phyloP scores from a whole-genome alignment of 495 filamentous ascomycete genomes.

The Durotheca rogersii region DNA sequence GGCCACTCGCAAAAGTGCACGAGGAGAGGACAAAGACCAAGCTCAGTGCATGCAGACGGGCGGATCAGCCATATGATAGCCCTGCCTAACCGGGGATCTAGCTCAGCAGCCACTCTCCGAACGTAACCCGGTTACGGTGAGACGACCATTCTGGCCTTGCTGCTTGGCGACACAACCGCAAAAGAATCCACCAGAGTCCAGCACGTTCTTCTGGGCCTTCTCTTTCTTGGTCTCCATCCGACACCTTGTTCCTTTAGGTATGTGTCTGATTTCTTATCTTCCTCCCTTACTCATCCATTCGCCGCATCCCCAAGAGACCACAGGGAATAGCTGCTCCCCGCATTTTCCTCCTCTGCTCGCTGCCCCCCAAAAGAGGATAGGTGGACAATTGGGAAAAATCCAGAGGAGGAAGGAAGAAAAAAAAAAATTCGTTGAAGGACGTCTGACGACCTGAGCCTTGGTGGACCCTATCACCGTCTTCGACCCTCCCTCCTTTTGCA shows the following conservation, averaged over 20 bases:
- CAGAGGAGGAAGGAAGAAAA: constrained; percentile 16
- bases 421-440: not conserved
- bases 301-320: constrained; percentile 23
- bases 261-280: constrained; percentile 21
- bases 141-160: constrained; percentile 21
- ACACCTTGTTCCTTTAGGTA: constrained; percentile 7
- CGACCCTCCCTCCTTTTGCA: constrained; percentile 14
- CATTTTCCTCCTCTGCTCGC: constrained; percentile 24
- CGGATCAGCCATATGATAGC: too few species aligned
- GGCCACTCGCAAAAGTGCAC: too few species aligned
- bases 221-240: constrained; percentile 15
- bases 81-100: too few species aligned
- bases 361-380: constrained; percentile 18
- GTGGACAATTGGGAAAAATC: not conserved
- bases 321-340: constrained; percentile 35
- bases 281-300: constrained; percentile 28
- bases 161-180: constrained; percentile 21
- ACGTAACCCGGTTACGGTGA: constrained; percentile 11
- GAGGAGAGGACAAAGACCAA: too few species aligned
- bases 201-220: constrained; percentile 31
- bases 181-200: constrained; percentile 28
- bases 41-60: too few species aligned
- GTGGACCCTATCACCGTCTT: constrained; percentile 29
- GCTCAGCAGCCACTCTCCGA: constrained; percentile 1
- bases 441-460: constrained; percentile 24